Conservation (phyloP, 371 early-diverging fungal genomes). For the Capillidium heterosporum region DNA sequence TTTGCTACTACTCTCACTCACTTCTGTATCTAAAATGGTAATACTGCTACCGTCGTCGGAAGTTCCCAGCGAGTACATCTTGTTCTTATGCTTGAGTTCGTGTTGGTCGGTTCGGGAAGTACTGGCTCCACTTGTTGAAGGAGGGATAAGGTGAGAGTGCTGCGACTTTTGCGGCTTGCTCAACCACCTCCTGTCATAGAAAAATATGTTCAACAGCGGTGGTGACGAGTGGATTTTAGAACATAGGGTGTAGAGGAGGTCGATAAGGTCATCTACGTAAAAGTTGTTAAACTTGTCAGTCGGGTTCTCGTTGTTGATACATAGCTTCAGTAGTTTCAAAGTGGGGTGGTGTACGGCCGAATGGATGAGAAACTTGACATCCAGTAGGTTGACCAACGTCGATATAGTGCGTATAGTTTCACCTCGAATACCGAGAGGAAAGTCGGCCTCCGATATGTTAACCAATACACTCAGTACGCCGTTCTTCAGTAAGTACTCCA, state of each 20-base stretch:
- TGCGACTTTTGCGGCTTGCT: slow-evolving; percentile 31
- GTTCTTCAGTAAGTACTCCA: slow-evolving; percentile 78
- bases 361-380: slow-evolving; percentile 75
- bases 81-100: background rate
- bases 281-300: slow-evolving; percentile 6
- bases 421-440: slow-evolving; percentile 69
- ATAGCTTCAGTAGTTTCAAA: slow-evolving; percentile 48
- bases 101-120: background rate
- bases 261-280: slow-evolving; percentile 70
- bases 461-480: slow-evolving; percentile 63
- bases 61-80: slow-evolving; percentile 6
- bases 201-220: slow-evolving; percentile 73
- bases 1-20: background rate
- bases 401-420: slow-evolving; percentile 64
- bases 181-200: slow-evolving; percentile 63
- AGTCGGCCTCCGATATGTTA: slow-evolving; percentile 54
- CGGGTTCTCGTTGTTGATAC: slow-evolving; percentile 29
- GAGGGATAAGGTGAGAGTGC: slow-evolving; percentile 5
- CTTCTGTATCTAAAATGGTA: background rate
- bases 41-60: slow-evolving; percentile 1
- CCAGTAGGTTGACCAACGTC: slow-evolving; percentile 66
- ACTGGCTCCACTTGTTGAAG: background rate
- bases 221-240: slow-evolving; percentile 82
- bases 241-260: slow-evolving; percentile 72
- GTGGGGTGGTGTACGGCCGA: slow-evolving; percentile 78